Conservation (phyloP, 371 early-diverging fungal species). For the Mortierella sp. region DNA sequence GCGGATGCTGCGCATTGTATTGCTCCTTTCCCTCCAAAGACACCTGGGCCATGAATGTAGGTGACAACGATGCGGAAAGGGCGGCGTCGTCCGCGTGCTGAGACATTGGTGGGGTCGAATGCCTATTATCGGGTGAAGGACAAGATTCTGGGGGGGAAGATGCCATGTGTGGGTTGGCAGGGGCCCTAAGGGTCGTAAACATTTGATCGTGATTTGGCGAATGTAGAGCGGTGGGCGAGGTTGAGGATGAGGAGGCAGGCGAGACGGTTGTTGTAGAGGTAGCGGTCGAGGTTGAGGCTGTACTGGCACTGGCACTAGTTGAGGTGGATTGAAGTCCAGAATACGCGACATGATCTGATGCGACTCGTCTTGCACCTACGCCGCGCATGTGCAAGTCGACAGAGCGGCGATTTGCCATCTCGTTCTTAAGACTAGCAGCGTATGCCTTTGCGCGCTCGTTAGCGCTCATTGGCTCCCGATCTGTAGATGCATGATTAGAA, state of each 20-base stretch:
- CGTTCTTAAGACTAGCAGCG: constrained; percentile 36
- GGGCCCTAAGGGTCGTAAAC: constrained; percentile 38
- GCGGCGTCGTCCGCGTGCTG: constrained; percentile 16
- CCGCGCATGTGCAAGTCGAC: constrained; percentile 17
- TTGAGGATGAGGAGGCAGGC: constrained; percentile 37
- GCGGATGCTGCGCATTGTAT: neutral
- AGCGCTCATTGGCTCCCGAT: constrained; percentile 41
- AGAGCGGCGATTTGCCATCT: constrained; percentile 46
- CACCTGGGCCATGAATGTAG: constrained; percentile 32
- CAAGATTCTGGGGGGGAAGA: constrained; percentile 43
- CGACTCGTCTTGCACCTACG: constrained; percentile 16
- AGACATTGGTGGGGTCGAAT: constrained; percentile 33
- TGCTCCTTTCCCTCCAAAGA: constrained; percentile 19
- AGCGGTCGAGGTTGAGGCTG: constrained; percentile 33
- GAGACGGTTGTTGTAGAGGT: constrained; percentile 42
- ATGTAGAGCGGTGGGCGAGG: constrained; percentile 34
- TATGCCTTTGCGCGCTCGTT: constrained; percentile 55
- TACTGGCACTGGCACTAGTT: constrained; percentile 27
- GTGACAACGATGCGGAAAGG: constrained; percentile 25
- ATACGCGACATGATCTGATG: constrained; percentile 24
- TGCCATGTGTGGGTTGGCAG: constrained; percentile 25
- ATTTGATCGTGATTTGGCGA: constrained; percentile 33
- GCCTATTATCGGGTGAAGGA: constrained; percentile 35
- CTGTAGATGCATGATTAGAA: constrained; percentile 11
- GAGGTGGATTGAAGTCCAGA: constrained; percentile 11